These are phyloP conservation scores for Neofusicoccum sp. DNA, from an alignment of 2,329 filamentous ascomycete genomes.

Conservation along the genomic window DNA sequence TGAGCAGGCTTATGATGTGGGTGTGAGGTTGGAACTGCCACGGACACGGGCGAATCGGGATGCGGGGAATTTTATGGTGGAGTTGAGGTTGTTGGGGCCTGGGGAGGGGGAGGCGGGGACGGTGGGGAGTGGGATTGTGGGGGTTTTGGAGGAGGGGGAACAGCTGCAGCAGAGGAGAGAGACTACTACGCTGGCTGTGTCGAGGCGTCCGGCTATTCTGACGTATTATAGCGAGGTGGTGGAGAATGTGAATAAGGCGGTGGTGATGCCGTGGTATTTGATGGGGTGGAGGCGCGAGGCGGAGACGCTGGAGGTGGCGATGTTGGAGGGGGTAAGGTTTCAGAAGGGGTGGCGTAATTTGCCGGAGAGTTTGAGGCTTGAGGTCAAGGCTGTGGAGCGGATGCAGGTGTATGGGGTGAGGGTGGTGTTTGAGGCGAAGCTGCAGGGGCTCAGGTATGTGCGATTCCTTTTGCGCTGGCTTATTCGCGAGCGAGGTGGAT, in stretches of 20 bases:
- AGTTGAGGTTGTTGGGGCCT: constrained; percentile 65
- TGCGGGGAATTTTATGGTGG: constrained; percentile 93
- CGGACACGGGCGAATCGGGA: constrained; percentile 74
- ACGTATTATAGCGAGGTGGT: constrained; percentile 76
- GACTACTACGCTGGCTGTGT: constrained; percentile 2
- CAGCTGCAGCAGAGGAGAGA: neutral
- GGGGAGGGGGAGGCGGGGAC: neutral
- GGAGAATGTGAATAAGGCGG: constrained; percentile 60
- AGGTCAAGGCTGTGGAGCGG: constrained; percentile 68
- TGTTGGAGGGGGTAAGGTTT: constrained; percentile 77
- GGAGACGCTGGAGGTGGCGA: constrained; percentile 64
- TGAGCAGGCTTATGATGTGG: constrained; percentile 83
- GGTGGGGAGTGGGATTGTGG: neutral
- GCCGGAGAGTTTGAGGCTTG: constrained; percentile 60
- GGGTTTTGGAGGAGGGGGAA: neutral
- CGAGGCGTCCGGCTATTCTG: constrained; percentile 69
- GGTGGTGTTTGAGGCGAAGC: constrained; percentile 71
- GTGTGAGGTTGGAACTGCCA: constrained; percentile 74
- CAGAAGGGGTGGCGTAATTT: constrained; percentile 55
- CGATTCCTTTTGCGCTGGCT: neutral
- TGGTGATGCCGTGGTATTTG: constrained; percentile 70
- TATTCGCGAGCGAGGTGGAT: too few relatives aligned
- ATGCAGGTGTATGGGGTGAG: constrained; percentile 76
- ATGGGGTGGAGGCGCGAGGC: constrained; percentile 67
- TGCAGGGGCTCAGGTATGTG: constrained; percentile 68